These are phyloP conservation scores for Schrenkiella parvula DNA, from an alignment of 345 rosid genomes.

Conservation along the genomic window DNA sequence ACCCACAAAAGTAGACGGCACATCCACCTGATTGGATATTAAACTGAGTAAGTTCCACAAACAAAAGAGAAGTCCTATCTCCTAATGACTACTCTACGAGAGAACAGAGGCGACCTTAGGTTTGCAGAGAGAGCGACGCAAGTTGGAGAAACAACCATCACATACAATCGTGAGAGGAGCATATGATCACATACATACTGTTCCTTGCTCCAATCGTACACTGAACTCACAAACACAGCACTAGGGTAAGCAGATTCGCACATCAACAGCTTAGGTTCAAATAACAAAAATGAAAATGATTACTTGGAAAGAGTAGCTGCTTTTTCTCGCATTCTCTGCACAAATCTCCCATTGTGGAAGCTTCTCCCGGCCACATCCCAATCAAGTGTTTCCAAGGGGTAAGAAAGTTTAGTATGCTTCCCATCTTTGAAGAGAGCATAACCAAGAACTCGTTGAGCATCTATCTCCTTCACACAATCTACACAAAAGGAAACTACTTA, in stretches of 20 bases:
- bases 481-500: not conserved
- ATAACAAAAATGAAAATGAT: not conserved
- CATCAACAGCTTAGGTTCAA: not conserved
- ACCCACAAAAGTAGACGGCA: conserved; percentile 58
- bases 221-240: conserved; percentile 27
- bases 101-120: conserved; percentile 34
- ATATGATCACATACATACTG: conserved; percentile 42
- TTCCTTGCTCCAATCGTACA: conserved; percentile 60
- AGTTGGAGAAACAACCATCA: conserved; percentile 37
- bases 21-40: conserved; percentile 44
- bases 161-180: conserved; percentile 65
- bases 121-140: conserved; percentile 51
- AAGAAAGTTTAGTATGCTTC: conserved; percentile 20
- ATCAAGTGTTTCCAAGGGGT: conserved; percentile 25
- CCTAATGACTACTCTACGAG: too few species aligned
- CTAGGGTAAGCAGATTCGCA: not conserved
- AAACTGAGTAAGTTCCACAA: not conserved
- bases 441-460: conserved; percentile 33
- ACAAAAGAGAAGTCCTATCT: too few species aligned
- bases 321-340: conserved; percentile 33
- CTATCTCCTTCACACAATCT: conserved; percentile 41
- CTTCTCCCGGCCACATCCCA: conserved; percentile 31
- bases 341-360: conserved; percentile 37
- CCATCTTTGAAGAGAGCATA: conserved; percentile 34
- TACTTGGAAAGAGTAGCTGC: conserved; percentile 37